Percentiles rank a stretch among this genome's conserved stretches.
Evolutionary conservation across 148 eudicot genomes (phyloP).

Genomic region (Cornus kousa): DNA sequence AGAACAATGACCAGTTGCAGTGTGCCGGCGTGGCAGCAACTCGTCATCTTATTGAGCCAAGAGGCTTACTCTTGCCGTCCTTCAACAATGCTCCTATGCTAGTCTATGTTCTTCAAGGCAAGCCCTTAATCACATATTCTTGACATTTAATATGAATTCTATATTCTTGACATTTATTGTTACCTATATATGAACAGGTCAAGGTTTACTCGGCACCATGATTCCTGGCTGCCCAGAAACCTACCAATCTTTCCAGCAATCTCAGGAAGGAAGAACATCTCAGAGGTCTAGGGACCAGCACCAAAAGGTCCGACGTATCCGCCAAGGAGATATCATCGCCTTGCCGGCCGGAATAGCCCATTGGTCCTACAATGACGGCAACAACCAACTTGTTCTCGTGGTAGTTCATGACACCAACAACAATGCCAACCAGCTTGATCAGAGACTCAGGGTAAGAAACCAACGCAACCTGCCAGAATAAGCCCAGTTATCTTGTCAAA

Average conservation of each 20-base stretch:
- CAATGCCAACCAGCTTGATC: constrained; percentile 25
- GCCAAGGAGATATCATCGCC: constrained; percentile 27
- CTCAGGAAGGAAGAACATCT: background rate
- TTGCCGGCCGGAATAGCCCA: constrained; percentile 19
- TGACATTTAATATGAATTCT: no score
- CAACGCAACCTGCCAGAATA: no score
- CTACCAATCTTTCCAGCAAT: constrained; percentile 9
- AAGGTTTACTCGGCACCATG: background rate
- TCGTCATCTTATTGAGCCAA: constrained; percentile 5
- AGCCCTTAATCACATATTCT: background rate
- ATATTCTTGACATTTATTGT: no score
- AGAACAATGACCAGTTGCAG: background rate
- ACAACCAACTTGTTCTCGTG: constrained; percentile 12
- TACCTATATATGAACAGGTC: background rate
- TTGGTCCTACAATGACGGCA: constrained; percentile 28
- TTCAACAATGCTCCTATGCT: constrained; percentile 14
- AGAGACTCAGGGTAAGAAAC: constrained; percentile 18
- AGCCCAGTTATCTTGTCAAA: no score
- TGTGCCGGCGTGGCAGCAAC: constrained; percentile 6
- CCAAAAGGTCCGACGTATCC: constrained; percentile 23
- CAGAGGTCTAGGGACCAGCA: constrained; percentile 22
- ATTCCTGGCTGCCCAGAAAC: constrained; percentile 11
- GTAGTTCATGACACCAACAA: constrained; percentile 17
- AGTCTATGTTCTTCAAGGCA: constrained; percentile 5
- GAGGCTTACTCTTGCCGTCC: constrained; percentile 3